Evolutionary conservation across 768 basidiomycete species (phyloP).

Genomic region (Candolleomyces aberdarensis): DNA sequence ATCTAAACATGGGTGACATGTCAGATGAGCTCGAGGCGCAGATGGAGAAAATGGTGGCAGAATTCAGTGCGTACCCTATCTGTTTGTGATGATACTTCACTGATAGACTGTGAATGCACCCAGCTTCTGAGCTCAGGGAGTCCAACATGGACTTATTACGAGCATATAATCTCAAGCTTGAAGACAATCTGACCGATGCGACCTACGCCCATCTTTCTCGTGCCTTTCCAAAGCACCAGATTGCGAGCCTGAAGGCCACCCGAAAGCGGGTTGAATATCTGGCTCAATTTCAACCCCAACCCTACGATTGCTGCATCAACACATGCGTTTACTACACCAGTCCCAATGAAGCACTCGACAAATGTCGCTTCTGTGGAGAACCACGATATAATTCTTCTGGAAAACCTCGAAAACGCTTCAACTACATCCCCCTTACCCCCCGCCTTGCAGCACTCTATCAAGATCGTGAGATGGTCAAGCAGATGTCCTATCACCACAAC

Average conservation of each 20-base stretch:
- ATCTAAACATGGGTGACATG: background rate
- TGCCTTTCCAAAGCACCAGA: background rate
- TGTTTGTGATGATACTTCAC: background rate
- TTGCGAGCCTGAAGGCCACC: background rate
- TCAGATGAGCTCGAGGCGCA: background rate
- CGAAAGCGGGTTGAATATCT: constrained; percentile 18
- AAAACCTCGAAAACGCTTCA: constrained; percentile 24
- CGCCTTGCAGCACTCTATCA: constrained; percentile 20
- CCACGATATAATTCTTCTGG: constrained; percentile 9
- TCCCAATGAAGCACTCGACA: constrained; percentile 13
- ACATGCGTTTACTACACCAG: constrained; percentile 18
- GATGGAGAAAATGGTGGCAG: background rate
- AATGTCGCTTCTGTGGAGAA: constrained; percentile 30
- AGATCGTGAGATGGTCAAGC: constrained; percentile 5
- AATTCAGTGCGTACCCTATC: background rate
- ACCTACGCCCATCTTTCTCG: background rate
- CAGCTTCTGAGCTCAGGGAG: background rate
- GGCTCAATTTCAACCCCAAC: constrained; percentile 24
- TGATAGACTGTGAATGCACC: background rate
- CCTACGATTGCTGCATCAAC: constrained; percentile 24
- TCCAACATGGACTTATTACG: background rate
- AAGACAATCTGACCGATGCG: constrained; percentile 2
- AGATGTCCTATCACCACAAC: background rate
- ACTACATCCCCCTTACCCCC: constrained; percentile 30
- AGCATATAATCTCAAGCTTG: background rate